A percentile compares a stretch with the other conserved stretches of the same genome.
phyloP scores from a whole-genome alignment of 306 rosid species.

The Corylus americana region DNA sequence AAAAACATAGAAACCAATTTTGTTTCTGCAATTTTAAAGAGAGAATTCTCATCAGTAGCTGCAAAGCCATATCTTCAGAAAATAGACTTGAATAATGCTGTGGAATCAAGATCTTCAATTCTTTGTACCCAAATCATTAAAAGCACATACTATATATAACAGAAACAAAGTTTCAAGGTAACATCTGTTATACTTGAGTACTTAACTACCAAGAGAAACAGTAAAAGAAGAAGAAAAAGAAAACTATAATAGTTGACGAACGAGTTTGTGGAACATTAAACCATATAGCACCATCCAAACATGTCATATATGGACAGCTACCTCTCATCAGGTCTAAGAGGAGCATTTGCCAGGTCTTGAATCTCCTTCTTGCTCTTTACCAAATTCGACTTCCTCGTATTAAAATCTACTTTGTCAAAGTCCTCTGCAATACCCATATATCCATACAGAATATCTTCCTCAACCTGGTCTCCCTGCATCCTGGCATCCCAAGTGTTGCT shows the following conservation, averaged over 20 bases:
- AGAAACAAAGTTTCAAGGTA: background rate
- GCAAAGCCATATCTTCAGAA: background rate
- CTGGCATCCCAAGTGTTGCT: conserved; percentile 20
- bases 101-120: background rate
- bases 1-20: background rate
- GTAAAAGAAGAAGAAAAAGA: background rate
- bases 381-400: conserved; percentile 52
- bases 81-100: background rate
- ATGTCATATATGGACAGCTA: conserved; percentile 2
- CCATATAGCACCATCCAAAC: background rate
- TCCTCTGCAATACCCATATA: conserved; percentile 84
- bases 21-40: background rate
- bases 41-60: background rate
- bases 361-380: conserved; percentile 91
- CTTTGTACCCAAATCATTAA: background rate
- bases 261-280: background rate
- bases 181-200: background rate
- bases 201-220: background rate
- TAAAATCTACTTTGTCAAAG: conserved; percentile 70
- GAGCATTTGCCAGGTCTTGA: conserved; percentile 74
- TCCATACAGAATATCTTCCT: conserved; percentile 65
- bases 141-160: background rate
- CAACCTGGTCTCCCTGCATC: conserved; percentile 34
- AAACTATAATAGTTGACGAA: background rate
- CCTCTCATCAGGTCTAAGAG: conserved; percentile 59